Evolutionary conservation across 441 rosid species (phyloP).

Genomic region (Rhodomyrtus psidioides): DNA sequence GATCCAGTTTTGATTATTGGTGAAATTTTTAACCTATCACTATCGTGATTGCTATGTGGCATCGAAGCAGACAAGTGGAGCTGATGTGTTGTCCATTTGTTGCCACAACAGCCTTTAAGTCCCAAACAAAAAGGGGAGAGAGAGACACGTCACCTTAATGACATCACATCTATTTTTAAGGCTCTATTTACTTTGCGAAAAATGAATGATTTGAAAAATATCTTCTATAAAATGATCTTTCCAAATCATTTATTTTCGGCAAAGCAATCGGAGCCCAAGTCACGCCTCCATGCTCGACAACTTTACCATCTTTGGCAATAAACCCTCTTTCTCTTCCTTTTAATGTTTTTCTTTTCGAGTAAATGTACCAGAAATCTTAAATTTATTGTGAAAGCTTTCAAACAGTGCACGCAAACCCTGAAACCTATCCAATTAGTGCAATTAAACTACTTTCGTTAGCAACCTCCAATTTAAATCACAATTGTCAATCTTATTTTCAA

Average conservation of each 20-base stretch:
- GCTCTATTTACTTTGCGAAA: no score
- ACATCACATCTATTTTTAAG: not conserved
- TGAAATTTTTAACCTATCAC: not conserved
- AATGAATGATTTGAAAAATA: no score
- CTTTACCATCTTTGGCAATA: not conserved
- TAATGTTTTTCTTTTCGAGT: not conserved
- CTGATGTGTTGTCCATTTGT: not conserved
- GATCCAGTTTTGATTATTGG: not conserved
- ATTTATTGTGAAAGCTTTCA: not conserved
- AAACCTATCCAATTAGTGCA: not conserved
- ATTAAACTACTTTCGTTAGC: not conserved
- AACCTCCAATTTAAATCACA: not conserved
- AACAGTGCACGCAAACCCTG: not conserved
- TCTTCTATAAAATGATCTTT: no score
- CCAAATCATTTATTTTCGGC: no score
- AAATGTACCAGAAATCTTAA: not conserved
- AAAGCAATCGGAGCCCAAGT: no score
- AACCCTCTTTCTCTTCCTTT: not conserved
- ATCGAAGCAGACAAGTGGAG: not conserved
- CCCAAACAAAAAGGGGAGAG: not conserved
- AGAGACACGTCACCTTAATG: not conserved
- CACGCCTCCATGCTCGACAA: not conserved
- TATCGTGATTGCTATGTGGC: not conserved
- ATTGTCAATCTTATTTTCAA: not conserved
- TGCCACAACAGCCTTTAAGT: not conserved